Evolutionary conservation across 208 protist species (phyloP), one percentile per base, ranked within the genome.

Genomic region (Angomonas desouzai): DNA sequence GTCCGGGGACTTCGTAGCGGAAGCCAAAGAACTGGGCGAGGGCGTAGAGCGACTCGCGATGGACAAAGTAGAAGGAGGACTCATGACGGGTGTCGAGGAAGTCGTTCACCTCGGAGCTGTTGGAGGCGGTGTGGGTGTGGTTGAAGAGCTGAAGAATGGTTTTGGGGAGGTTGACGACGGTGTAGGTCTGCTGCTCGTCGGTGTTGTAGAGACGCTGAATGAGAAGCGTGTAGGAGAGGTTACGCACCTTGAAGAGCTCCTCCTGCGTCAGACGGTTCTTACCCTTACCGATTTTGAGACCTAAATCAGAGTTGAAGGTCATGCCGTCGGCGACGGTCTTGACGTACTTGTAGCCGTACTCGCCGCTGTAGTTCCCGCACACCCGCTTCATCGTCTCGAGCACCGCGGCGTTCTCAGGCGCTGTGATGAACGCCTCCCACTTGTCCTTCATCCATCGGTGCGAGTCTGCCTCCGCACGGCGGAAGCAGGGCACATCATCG

Each of bases 111-210:
- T 85, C 49, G 38, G 29, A 20, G 2, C 63, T 47, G n/a, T 57
- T 64, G 9, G 55, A 40, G 3, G 74, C 74, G 34, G 79, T 27
- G 63, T 76, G 72, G 20, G 63, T 79, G 64, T 83, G 75, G 29
- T 80, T 77, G 32, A 93, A 61, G 2, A 63, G 59, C 13, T 68
- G 65, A 48, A 93, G 74, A 18, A 93, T 62, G 55, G 71, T 81
- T 59, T 55, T 60, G 9, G 87, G 87, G n/a, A 93, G 66, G 66
- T 93, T 81, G 43, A 87, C 83, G 3, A 80, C 74, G 9, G 80
- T 91, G 77, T 93, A 93, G 30, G 87, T 93, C 57, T 91, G 81
- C 60, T 93, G 87, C 69, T 89, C 87, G 36, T 93, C 83, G 48
- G 83, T 89, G 77, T 82, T 70, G 65, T 93, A 93, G 2, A 93